A percentile compares a stretch with the other conserved stretches of the same genome.
phyloP scores from a whole-genome alignment of 176 grass and related monocot species.

The Musa troglodytarum region DNA sequence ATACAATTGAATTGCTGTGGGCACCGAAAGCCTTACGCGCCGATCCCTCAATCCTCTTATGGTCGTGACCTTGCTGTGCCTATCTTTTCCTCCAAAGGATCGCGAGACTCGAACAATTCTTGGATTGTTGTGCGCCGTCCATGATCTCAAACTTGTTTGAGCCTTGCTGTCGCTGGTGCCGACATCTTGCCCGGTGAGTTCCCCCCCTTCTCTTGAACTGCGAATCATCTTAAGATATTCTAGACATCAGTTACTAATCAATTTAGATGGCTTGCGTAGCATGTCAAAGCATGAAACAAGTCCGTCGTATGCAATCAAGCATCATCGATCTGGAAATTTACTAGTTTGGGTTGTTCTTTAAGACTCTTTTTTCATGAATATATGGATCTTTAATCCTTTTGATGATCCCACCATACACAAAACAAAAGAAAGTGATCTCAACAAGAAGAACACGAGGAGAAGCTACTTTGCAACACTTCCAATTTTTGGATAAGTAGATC shows the following conservation, averaged over 20 bases:
- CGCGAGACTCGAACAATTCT: conserved; percentile 90
- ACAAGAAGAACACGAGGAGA: no score
- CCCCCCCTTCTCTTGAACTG: not conserved
- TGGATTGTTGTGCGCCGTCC: conserved; percentile 53
- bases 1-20: conserved; percentile 89
- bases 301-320: not conserved
- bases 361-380: no score
- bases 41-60: conserved; percentile 77
- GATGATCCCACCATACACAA: no score
- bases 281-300: not conserved
- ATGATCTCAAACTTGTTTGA: conserved; percentile 36
- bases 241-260: not conserved
- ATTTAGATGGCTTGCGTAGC: not conserved
- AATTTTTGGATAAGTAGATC: no score
- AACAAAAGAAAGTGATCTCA: no score
- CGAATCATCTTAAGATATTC: not conserved
- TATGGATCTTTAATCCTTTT: no score
- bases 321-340: not conserved
- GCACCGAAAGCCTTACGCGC: conserved; percentile 79
- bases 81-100: conserved; percentile 83
- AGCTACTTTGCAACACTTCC: no score
- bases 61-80: conserved; percentile 91
- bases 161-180: not conserved
- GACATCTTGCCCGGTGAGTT: not conserved
- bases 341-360: no score